Evolutionary conservation across 805 yeast genomes (phyloP), one percentile per base, ranked within the genome.

Genomic region (Candida orba): DNA sequence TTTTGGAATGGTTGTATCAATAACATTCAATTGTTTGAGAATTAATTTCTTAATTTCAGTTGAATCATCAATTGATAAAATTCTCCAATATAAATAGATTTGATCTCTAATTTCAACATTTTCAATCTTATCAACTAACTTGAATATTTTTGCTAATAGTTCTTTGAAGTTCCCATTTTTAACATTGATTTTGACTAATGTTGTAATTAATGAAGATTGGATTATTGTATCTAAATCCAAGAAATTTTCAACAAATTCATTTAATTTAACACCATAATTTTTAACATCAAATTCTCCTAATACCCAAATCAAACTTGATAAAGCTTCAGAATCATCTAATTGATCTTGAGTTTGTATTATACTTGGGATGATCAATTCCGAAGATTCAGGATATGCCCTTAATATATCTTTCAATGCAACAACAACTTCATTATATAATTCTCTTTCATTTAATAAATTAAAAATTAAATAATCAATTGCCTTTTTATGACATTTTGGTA

Each of bases 61-160:
- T 4, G 65, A 53, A 40, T 60, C 54, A 32, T 66, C 69, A 45
- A 66, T 45, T 1, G 89, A 82, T 40, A 84, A 65, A 39, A 85
- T 69, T 64, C 95, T 74, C 93, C 93, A 84, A 58, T 83, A 84
- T 35, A 84, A 68, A 59, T 75, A 84, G 1, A 91, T 89, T 67
- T 81, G 78, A 59, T 84, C 95, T 60, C 93, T 72, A 24, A 84
- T 83, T 57, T 84, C 95, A 3, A 87, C 77, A 55, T 81, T 82
- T 47, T 81, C 84, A 44, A 83, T 70, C 36, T 76, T 73, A 45
- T 73, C 75, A 4, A 89, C 83, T 9, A 86, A 79, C 47, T 78
- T 81, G 52, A 84, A 70, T 7, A 79, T 71, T 36, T 66, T 68
- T 54, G 84, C 90, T 50, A 84, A 66, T 23, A 72, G 49, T 34